Base-by-base conservation (phyloP, 768 basidiomycete species). In the Pleurotus pulmonarius region DNA sequence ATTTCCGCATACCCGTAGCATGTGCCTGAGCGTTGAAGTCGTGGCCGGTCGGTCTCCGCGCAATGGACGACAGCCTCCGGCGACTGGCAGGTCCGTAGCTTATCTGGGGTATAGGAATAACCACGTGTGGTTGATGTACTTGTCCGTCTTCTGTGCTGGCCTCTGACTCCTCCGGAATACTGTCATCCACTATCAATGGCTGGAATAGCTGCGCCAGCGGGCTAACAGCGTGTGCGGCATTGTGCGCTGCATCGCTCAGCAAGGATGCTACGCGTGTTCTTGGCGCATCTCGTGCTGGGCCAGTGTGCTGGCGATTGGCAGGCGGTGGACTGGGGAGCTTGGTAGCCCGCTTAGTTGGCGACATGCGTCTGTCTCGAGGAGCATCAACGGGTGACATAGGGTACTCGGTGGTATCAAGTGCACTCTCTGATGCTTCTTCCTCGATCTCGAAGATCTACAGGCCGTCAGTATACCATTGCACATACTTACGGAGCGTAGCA, bases 141-240 rank as follows among this genome's bases (percentile, higher is more conserved):
- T 53, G 34, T 18, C 38, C 16, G 25, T 16, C 48, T 49, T 34
- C 37, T 13, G 65, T 46, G 22, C 64, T 29, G 2, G 64, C 46
- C 18, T 58, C 29, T 44, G 52, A 41, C 13, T 73, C 70, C 56
- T 75, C 73, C 1, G 65, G 63, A 6, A 72, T 69, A 16, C 75
- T 69, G 1, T 82, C 80, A 49, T 85, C 82, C 13, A 88, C 70
- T 5, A 83, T 53, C 16, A 91, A 59, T 11, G 89, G 87, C 55
- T 86, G 86, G 65, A 82, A 92, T 12, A 90, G 74, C 65, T 90
- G 88, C 1, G 88, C 88, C 3, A 92, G 75, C 13, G 91, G 90
- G 63, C 86, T 87, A 8, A 74, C 64, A 25, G 74, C 73, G 49
- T 69, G 75, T 7, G 74, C 64, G 26, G 74, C 73, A 48, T 69